These are phyloP conservation scores for Cucurbita moschata DNA, from an alignment of 306 rosid species.

Conservation along the genomic window DNA sequence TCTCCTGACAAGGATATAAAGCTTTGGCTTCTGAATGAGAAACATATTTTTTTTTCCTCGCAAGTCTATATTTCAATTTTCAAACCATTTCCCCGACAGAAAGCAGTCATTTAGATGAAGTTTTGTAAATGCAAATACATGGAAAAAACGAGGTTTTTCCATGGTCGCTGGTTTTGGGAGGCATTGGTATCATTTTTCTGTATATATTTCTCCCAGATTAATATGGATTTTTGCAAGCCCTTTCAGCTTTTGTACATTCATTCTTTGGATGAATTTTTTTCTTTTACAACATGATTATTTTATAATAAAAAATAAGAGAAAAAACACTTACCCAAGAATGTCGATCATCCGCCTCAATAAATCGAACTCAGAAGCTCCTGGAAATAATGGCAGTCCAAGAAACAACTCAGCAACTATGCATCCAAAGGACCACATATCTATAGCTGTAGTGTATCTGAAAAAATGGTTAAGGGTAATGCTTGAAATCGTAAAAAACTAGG, in stretches of 20 bases:
- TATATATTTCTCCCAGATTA: not conserved
- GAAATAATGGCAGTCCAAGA: slow-evolving; percentile 90
- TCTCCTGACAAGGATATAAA: not conserved
- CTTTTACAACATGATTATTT: not conserved
- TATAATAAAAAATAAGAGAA: not conserved
- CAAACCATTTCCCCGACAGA: not conserved
- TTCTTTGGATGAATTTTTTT: not conserved
- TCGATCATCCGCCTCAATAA: slow-evolving; percentile 81
- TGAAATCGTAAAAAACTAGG: not conserved
- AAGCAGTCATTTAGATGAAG: not conserved
- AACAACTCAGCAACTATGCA: slow-evolving; percentile 98
- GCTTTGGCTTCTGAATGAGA: not conserved
- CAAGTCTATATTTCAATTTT: not conserved
- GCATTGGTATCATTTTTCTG: not conserved
- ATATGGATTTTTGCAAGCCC: not conserved
- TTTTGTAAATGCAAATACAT: not conserved
- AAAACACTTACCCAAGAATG: slow-evolving; percentile 72
- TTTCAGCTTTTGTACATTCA: not conserved
- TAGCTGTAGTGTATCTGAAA: slow-evolving; percentile 79
- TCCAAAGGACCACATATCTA: slow-evolving; percentile 99
- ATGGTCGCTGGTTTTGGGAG: no score
- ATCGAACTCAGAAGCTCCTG: slow-evolving; percentile 98
- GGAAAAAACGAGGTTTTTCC: not conserved
- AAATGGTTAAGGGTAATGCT: slow-evolving; percentile 32
- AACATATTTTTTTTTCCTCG: not conserved